Evolutionary conservation across 176 grass and related monocot genomes (phyloP).

Genomic region (Avena eriantha): DNA sequence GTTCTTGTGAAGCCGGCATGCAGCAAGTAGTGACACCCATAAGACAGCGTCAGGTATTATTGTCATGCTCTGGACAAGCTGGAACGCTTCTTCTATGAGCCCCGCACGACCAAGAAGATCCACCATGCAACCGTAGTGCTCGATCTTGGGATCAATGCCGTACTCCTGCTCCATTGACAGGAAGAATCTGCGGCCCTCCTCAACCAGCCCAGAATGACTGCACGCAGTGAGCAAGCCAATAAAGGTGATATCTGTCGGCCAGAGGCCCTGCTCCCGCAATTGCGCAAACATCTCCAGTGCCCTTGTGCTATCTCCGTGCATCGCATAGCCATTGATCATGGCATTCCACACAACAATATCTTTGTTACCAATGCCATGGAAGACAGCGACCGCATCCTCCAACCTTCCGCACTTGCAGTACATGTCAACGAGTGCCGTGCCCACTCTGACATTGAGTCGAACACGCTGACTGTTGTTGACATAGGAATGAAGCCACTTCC

Average conservation of each 20-base stretch:
- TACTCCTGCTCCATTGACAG: slow-evolving; percentile 61
- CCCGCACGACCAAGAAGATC: slow-evolving; percentile 80
- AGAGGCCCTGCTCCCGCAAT: slow-evolving; percentile 45
- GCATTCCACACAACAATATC: slow-evolving; percentile 83
- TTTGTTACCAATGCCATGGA: slow-evolving; percentile 55
- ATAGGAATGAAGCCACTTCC: slow-evolving; percentile 88
- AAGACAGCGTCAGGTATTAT: slow-evolving; percentile 61
- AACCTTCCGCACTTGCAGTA: slow-evolving; percentile 92
- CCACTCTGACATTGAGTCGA: slow-evolving; percentile 68
- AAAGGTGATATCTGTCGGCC: slow-evolving; percentile 88
- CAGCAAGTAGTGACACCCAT: slow-evolving; percentile 76
- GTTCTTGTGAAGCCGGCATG: slow-evolving; percentile 81
- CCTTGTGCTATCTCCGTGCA: slow-evolving; percentile 69
- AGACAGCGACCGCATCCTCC: slow-evolving; percentile 77
- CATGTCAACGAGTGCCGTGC: slow-evolving; percentile 89
- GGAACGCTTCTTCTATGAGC: slow-evolving; percentile 73
- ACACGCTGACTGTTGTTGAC: slow-evolving; percentile 51
- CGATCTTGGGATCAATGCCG: slow-evolving; percentile 74
- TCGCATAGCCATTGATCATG: slow-evolving; percentile 86
- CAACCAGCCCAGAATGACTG: slow-evolving; percentile 83
- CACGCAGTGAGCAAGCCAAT: slow-evolving; percentile 81
- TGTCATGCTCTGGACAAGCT: slow-evolving; percentile 66
- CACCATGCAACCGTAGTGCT: slow-evolving; percentile 94
- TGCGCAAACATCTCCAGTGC: slow-evolving; percentile 57
- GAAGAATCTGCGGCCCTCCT: slow-evolving; percentile 56